Percentiles rank a stretch among this genome's conserved stretches.
phyloP scores from a whole-genome alignment of 225 moss, liverwort and hornwort genomes.

The Rhytidiadelphus loreus region DNA sequence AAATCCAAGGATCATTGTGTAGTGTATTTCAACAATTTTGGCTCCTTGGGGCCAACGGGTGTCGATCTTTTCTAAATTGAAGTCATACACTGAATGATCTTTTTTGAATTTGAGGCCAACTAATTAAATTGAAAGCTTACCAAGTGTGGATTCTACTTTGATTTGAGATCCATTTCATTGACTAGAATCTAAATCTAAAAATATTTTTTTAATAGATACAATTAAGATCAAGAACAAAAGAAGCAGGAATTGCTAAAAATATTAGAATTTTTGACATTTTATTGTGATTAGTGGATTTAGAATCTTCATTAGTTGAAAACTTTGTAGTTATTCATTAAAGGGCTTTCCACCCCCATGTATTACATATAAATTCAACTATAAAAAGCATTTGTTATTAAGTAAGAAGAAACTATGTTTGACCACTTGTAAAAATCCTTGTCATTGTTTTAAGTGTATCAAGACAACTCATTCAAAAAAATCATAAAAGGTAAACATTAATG shows the following conservation, averaged over 20 bases:
- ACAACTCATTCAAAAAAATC: too few relatives aligned
- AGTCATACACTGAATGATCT: background rate
- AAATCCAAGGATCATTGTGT: background rate
- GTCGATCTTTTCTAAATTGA: background rate
- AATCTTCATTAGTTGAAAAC: background rate
- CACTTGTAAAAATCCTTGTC: background rate
- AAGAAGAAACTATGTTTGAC: background rate
- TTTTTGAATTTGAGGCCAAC: background rate
- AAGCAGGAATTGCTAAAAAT: background rate
- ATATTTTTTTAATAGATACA: background rate
- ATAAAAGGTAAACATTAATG: too few relatives aligned
- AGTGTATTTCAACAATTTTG: background rate
- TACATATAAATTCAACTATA: background rate
- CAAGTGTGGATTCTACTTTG: background rate
- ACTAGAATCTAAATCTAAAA: background rate
- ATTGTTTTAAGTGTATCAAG: background rate
- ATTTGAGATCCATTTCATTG: background rate
- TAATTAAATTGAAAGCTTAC: background rate
- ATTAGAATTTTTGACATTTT: background rate
- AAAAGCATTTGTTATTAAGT: background rate
- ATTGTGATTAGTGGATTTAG: background rate
- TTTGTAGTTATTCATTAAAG: background rate
- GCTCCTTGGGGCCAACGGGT: background rate
- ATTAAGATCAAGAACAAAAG: background rate
- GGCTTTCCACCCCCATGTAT: fast-evolving